Evolutionary conservation across 257 asterid genomes (phyloP).

Genomic region (Ocimum tenuiflorum): DNA sequence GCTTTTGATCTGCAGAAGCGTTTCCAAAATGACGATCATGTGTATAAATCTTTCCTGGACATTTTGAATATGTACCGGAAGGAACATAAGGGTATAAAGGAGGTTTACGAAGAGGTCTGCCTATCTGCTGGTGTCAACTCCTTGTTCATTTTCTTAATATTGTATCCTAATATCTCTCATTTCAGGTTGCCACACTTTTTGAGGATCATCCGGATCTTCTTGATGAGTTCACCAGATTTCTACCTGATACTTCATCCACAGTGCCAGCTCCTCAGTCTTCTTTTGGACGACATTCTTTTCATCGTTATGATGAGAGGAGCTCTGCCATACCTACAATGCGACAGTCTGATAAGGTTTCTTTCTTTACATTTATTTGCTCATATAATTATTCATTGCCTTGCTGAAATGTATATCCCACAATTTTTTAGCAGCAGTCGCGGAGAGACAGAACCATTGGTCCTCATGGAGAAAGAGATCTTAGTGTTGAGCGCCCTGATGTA

Average conservation of each 20-base stretch:
- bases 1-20: slow-evolving; percentile 43
- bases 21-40: slow-evolving; percentile 55
- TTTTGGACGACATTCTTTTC: slow-evolving; percentile 46
- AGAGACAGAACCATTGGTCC: slow-evolving; percentile 54
- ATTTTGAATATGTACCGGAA: slow-evolving; percentile 62
- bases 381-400: slow-evolving; percentile 6
- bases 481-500: slow-evolving; percentile 72
- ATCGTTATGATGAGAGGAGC: slow-evolving; percentile 80
- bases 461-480: slow-evolving; percentile 57
- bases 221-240: slow-evolving; percentile 63
- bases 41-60: slow-evolving; percentile 63
- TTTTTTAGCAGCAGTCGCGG: slow-evolving; percentile 49
- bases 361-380: neutral
- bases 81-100: slow-evolving; percentile 57
- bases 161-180: neutral
- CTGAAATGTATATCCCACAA: slow-evolving; percentile 19
- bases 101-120: slow-evolving; percentile 60
- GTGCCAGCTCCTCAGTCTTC: slow-evolving; percentile 60
- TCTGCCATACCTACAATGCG: slow-evolving; percentile 51
- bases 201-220: slow-evolving; percentile 64
- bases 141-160: neutral
- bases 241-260: slow-evolving; percentile 63
- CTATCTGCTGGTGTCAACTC: neutral
- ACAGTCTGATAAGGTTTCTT: slow-evolving; percentile 70
- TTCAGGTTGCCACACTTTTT: slow-evolving; percentile 56